phyloP scores from a whole-genome alignment of 345 rosid species.

The Rhodamnia argentea region DNA sequence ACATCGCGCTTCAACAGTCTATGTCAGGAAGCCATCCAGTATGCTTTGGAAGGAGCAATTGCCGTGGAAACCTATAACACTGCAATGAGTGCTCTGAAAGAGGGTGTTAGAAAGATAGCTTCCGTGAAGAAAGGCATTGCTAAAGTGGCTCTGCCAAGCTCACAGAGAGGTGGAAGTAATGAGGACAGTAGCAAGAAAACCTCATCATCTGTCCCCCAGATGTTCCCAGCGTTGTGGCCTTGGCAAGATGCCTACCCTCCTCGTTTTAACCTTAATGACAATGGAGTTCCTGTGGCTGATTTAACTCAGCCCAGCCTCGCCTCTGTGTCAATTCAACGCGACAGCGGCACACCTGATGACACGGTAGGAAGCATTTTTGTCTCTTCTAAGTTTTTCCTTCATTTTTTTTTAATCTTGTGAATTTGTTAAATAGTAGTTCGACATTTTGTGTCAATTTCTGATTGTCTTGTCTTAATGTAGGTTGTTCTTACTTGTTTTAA shows the following conservation, averaged over 20 bases:
- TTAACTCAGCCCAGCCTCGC: conserved; percentile 42
- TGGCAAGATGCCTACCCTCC: conserved; percentile 39
- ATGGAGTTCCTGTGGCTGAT: conserved; percentile 39
- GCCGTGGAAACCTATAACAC: conserved; percentile 39
- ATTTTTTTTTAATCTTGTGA: background rate
- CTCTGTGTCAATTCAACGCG: conserved; percentile 37
- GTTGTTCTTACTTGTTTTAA: conserved; percentile 57
- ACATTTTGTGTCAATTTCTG: background rate
- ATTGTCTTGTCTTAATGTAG: conserved; percentile 13
- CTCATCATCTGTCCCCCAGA: conserved; percentile 19
- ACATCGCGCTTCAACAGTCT: conserved; percentile 45
- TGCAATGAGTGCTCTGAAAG: conserved; percentile 33
- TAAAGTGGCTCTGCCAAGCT: conserved; percentile 20
- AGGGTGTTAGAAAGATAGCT: conserved; percentile 30
- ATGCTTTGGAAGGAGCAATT: conserved; percentile 50
- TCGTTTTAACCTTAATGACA: conserved; percentile 39
- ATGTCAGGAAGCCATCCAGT: conserved; percentile 44
- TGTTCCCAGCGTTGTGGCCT: conserved; percentile 43
- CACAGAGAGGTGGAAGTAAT: conserved; percentile 26
- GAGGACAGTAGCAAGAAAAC: conserved; percentile 31
- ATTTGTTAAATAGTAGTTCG: background rate
- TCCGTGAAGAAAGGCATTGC: conserved; percentile 36
- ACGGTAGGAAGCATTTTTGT: conserved; percentile 17
- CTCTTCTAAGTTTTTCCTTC: background rate
- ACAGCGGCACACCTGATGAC: conserved; percentile 25